Evolutionary conservation across 257 asterid genomes (phyloP).

Genomic region (Eustoma russellianum): DNA sequence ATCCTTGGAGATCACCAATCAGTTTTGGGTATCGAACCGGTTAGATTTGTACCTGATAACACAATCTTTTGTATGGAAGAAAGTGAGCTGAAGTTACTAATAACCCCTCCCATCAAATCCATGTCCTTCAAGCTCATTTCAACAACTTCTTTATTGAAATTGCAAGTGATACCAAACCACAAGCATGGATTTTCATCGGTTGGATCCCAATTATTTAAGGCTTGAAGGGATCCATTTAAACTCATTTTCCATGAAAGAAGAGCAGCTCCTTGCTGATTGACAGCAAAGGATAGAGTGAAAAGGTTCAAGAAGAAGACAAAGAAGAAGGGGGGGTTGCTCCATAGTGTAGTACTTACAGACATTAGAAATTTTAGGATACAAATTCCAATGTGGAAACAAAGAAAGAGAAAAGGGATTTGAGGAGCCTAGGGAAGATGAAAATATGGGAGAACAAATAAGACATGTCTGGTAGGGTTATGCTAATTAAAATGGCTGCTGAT

Average conservation of each 20-base stretch:
- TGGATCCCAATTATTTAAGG: constrained; percentile 46
- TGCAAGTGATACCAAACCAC: constrained; percentile 45
- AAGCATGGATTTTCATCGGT: constrained; percentile 35
- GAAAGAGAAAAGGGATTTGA: constrained; percentile 21
- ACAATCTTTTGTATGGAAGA: constrained; percentile 32
- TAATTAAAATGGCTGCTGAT: constrained; percentile 7
- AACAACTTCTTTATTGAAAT: constrained; percentile 37
- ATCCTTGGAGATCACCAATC: constrained; percentile 30
- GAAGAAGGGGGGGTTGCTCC: no score
- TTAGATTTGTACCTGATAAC: constrained; percentile 49
- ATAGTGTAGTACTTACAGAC: constrained; percentile 20
- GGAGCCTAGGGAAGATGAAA: constrained; percentile 38
- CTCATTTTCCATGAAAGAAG: constrained; percentile 52
- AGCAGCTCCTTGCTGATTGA: constrained; percentile 46
- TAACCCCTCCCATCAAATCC: constrained; percentile 50
- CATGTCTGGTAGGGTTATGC: constrained; percentile 26
- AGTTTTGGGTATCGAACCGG: constrained; percentile 45
- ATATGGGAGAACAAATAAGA: constrained; percentile 17
- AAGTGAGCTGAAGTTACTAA: constrained; percentile 34
- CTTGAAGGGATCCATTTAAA: constrained; percentile 41
- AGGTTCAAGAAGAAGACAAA: constrained; percentile 8
- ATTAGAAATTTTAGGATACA: constrained; percentile 28
- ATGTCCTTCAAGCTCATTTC: constrained; percentile 41
- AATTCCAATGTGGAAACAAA: constrained; percentile 29
- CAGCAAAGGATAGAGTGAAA: constrained; percentile 7